A percentile compares a stretch with the other conserved stretches of the same genome.
Evolutionary conservation across 495 filamentous ascomycete genomes (phyloP).

Genomic region (Trichocladium antarcticum): DNA sequence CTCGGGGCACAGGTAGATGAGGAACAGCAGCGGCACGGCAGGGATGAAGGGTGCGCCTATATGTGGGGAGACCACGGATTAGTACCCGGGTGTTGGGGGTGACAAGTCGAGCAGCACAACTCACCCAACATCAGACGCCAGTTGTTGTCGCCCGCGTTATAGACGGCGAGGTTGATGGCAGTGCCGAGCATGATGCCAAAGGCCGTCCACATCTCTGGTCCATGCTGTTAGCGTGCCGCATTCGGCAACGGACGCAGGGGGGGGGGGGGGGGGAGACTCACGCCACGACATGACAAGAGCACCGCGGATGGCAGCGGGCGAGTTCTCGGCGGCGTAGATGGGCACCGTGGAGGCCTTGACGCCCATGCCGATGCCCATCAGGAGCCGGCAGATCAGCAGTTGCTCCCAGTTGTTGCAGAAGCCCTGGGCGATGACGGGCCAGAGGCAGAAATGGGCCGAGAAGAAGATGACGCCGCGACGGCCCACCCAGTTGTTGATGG

Average conservation of each 20-base stretch:
- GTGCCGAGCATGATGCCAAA: conserved; percentile 69
- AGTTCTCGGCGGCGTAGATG: conserved; percentile 67
- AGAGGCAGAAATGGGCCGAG: conserved; percentile 51
- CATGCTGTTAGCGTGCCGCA: not conserved
- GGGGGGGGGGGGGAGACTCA: conserved; percentile 17
- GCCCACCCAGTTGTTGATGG: conserved; percentile 54
- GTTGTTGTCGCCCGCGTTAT: conserved; percentile 33
- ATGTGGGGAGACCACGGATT: no score
- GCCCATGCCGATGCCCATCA: conserved; percentile 67
- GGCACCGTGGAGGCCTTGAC: conserved; percentile 52
- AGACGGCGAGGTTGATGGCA: conserved; percentile 58
- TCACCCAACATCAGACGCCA: conserved; percentile 62
- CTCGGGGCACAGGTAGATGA: conserved; percentile 66
- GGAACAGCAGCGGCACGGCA: conserved; percentile 51
- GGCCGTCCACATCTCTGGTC: conserved; percentile 61
- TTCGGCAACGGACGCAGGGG: not conserved
- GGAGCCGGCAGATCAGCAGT: conserved; percentile 49
- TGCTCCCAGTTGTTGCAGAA: conserved; percentile 52
- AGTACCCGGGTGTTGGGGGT: not conserved
- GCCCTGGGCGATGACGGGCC: conserved; percentile 54
- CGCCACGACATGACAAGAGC: conserved; percentile 76
- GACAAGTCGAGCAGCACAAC: not conserved
- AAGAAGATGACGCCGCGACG: conserved; percentile 60
- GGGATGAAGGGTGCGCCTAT: conserved; percentile 65
- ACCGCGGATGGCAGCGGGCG: conserved; percentile 62